Percentiles rank a stretch among this genome's conserved stretches.
These are phyloP conservation scores for Cyberlindnera maritima DNA, from an alignment of 805 yeast species.

Conservation along the genomic window DNA sequence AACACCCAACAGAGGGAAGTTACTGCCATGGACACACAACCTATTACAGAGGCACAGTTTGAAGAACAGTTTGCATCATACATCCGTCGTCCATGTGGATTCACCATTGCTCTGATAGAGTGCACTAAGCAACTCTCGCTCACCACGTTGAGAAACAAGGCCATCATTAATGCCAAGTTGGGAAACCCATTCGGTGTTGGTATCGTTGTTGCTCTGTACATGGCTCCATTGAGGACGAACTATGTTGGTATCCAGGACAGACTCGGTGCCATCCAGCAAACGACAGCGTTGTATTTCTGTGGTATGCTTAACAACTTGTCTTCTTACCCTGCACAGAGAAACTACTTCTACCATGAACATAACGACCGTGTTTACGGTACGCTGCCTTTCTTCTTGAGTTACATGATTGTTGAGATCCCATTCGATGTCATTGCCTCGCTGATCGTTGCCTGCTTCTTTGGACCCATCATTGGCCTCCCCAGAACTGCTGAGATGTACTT, in stretches of 20 bases:
- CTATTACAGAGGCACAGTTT: constrained; percentile 17
- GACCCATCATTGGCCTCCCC: constrained; percentile 72
- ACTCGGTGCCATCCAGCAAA: constrained; percentile 74
- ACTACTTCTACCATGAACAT: constrained; percentile 77
- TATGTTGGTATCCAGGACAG: constrained; percentile 59
- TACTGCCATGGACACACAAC: background rate
- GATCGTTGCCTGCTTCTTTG: constrained; percentile 59
- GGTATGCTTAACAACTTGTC: constrained; percentile 82
- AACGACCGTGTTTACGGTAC: constrained; percentile 71
- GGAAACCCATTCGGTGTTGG: constrained; percentile 68
- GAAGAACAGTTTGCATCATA: constrained; percentile 11
- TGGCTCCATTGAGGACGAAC: constrained; percentile 51
- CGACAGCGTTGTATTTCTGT: constrained; percentile 67
- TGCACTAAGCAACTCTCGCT: constrained; percentile 22
- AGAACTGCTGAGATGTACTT: constrained; percentile 66
- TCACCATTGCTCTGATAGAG: constrained; percentile 20
- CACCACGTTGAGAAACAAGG: constrained; percentile 44
- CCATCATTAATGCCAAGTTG: constrained; percentile 60
- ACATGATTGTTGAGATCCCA: constrained; percentile 61
- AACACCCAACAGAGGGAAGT: background rate
- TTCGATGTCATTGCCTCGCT: constrained; percentile 60
- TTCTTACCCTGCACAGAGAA: constrained; percentile 70
- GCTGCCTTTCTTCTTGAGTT: constrained; percentile 60
- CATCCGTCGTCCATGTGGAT: constrained; percentile 19
- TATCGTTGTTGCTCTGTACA: constrained; percentile 64